A percentile compares a stretch with the other conserved stretches of the same genome.
These are phyloP conservation scores for Fusarium verticillioides DNA, from an alignment of 2,329 filamentous ascomycete genomes.

Conservation along the genomic window DNA sequence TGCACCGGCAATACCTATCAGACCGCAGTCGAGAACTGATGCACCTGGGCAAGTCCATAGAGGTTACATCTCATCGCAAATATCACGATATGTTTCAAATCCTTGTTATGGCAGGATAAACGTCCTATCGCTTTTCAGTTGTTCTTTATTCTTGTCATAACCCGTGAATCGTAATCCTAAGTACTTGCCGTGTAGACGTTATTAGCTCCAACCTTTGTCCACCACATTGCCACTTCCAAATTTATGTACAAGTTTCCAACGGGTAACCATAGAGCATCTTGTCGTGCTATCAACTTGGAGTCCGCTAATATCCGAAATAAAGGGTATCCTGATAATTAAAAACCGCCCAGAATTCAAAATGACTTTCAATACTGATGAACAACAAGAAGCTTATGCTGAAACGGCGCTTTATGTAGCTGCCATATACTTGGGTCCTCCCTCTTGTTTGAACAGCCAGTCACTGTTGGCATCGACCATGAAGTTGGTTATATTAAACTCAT, in stretches of 20 bases:
- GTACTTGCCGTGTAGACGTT: background rate
- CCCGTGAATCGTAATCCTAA: slow-evolving; percentile 1
- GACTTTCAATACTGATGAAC: background rate
- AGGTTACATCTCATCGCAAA: background rate
- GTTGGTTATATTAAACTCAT: slow-evolving; percentile 82
- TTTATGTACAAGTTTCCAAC: background rate
- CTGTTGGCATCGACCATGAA: slow-evolving; percentile 80
- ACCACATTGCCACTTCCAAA: background rate
- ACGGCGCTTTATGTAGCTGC: slow-evolving; percentile 27
- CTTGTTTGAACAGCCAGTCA: slow-evolving; percentile 77
- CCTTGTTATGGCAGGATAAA: background rate
- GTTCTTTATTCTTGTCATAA: slow-evolving; percentile 16
- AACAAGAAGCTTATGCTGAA: background rate
- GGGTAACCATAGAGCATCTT: background rate
- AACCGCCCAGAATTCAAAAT: slow-evolving; percentile 3
- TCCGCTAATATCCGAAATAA: slow-evolving; percentile 16
- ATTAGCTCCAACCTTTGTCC: background rate
- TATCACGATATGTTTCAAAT: background rate
- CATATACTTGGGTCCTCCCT: slow-evolving; percentile 47
- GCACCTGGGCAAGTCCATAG: background rate
- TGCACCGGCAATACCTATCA: slow-evolving; percentile 55
- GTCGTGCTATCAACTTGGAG: background rate
- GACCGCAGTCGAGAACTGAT: slow-evolving; percentile 37
- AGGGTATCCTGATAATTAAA: slow-evolving; percentile 32
- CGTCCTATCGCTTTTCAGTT: background rate